Base-by-base conservation (phyloP, 2,329 filamentous ascomycete genomes). In the Aureobasidium subglaciale region DNA sequence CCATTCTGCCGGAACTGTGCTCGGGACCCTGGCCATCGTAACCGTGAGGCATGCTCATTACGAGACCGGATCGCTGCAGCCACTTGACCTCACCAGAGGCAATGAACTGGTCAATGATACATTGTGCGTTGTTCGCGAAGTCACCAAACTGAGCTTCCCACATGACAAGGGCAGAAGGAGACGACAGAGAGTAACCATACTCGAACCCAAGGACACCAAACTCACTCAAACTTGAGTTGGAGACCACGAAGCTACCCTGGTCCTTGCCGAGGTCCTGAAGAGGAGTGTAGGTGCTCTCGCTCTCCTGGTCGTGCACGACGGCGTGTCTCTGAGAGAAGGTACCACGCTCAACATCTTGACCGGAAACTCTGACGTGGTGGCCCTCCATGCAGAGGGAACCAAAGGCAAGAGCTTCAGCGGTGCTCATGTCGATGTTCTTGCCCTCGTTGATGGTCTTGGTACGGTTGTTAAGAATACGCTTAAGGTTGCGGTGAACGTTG, bases 81-180 rank as follows among this genome's bases (percentile, higher is more conserved):
- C 93, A 99, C 78, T 99, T 99, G 62, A 88, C 86, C 76, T 99
- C 93, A 69, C 93, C 93, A 60, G 93, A 96, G 49, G 93, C 92
- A 65, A 99, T 86, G 76, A 99, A 99, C 75, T 99, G 93, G 72
- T 99, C 93, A 68, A 99, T 95, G 73, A 99, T 95, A 72, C 90
- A 95, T 76, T 99, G 93, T 40, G 93, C 92, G 68, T 96, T 99
- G 82, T 99, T 99, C 80, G 93, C 93, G 67, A 99, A 99, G 75
- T 99, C 93, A 79, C 93, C 93, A 68, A 99, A 99, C 74, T 99
- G 93, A 34, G 93, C 93, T 77, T 99, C 93, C 93, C 93, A 99
- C 85, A 99, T 95, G 65, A 99, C 92, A 24, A 99, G 83, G 34
- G 93, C 92, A 70, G 96, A 95, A 57, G 93, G 93, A 27, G 93